Base-by-base conservation (phyloP, 306 rosid species). In the Albizia julibrissin region DNA sequence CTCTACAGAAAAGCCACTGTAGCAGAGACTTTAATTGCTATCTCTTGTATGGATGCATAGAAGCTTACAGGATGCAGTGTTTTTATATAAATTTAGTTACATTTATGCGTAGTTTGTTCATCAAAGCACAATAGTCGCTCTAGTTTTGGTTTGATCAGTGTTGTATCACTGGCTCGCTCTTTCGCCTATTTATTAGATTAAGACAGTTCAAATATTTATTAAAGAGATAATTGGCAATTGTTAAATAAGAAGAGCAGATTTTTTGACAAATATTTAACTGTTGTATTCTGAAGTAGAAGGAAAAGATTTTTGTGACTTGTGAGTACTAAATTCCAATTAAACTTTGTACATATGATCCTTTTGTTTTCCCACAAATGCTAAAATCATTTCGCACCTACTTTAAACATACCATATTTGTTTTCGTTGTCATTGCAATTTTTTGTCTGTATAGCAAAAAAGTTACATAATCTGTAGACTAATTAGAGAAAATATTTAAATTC, bases 351-450 rank as follows among this genome's bases (percentile, higher is more conserved):
- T 13, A 13, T 56, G 22, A n/a, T 75, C 52, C 12, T 42, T 72
- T 18, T 65, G 22, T 75, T n/a, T 56, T n/a, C 7, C 15, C 24
- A 33, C 12, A 64, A 5, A 37, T 16, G 31, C 27, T 61, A 22
- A 29, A 74, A 33, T 43, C 78, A 34, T n/a, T 75, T 75, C 34
- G 69, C 42, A 56, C 12, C 58, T 40, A 76, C 26, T n/a, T 42
- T 50, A 13, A 33, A 12, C 39, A 2, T 15, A 46, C 18, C 64
- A 34, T 34, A 52, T 34, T 50, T 79, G n/a, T 68, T 68, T n/a
- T 44, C 27, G 31, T 68, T 46, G 75, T 16, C 11, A 19, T 40
- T 42, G 37, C 54, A 22, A 21, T 15, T 47, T 64, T 31, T 19
- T 42, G 34, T 65, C 65, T 46, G 27, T 14, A 33, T 31, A 6